Evolutionary conservation across 768 basidiomycete genomes (phyloP).

Genomic region (Pleurotus eryngii): DNA sequence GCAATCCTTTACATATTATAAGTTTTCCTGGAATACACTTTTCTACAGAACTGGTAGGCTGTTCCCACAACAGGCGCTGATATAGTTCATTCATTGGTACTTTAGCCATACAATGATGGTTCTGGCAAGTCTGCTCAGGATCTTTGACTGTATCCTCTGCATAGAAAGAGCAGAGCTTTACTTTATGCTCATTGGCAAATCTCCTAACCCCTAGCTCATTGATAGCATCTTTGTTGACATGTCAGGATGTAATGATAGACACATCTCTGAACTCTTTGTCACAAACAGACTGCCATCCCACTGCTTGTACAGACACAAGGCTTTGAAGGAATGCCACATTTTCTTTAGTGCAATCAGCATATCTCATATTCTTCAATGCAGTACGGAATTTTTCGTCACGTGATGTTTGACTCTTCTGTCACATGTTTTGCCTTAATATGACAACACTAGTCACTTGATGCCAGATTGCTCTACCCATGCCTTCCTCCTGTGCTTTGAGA

Average conservation of each 20-base stretch:
- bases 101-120: not conserved
- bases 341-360: constrained; percentile 19
- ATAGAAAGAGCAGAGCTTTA: constrained; percentile 21
- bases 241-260: constrained; percentile 35
- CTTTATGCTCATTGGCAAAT: constrained; percentile 30
- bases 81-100: not conserved
- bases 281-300: constrained; percentile 7
- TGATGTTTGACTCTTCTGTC: constrained; percentile 14
- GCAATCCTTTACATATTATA: constrained; percentile 25
- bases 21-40: constrained; percentile 25
- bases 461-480: constrained; percentile 20
- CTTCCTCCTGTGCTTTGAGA: constrained; percentile 14
- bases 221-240: constrained; percentile 33
- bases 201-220: constrained; percentile 26
- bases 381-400: constrained; percentile 15
- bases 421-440: constrained; percentile 30
- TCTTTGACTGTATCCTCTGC: constrained; percentile 17
- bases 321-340: constrained; percentile 32
- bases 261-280: constrained; percentile 25
- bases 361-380: constrained; percentile 14
- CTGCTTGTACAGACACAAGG: constrained; percentile 14
- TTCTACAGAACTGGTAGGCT: constrained; percentile 19
- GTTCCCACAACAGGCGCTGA: constrained; percentile 19
- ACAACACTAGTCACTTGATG: constrained; percentile 19
- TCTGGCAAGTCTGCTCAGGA: not conserved